Base-by-base conservation (phyloP, 1,284 basidiomycete species). In the Meripilus lineatus region DNA sequence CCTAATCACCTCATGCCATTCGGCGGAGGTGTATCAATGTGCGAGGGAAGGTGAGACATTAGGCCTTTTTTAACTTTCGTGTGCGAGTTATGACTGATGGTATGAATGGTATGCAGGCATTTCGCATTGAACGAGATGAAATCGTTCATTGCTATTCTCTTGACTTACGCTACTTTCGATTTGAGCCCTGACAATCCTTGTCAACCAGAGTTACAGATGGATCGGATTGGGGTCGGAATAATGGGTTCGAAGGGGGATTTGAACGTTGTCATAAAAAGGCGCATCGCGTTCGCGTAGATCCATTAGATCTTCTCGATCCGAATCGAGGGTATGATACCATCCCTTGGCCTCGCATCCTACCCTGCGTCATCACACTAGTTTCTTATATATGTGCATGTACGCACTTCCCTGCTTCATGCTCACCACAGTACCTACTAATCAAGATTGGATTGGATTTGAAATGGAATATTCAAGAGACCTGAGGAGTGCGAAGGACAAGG, bases 1-100 rank as follows among this genome's bases (percentile, higher is more conserved):
- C 32, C 54, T 2, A 57, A 55, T 26, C 56, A 58, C 40, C 42
- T 49, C 2, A 53, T 57, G 50, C 47, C 57, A 2, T 58, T 57
- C 22, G 38, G 38, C 18, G 38, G 38, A 5, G 44, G 44, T 8
- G 44, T 45, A 7, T 44, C 43, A 6, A 26, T 39, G 43, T 45
- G 44, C 17, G 39, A 41, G 20, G 44, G 44, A n/a, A 28, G 44
- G 44, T 45, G 11, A 11, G n/a, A n/a, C n/a, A n/a, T n/a, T n/a
- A n/a, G n/a, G 42, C 23, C 43, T n/a, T 25, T 26, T 21, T 20
- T 24, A 14, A 24, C 23, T 28, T 32, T 30, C 13, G 15, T 24
- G 18, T 45, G 22, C 32, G 4, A 11, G 15, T 24, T 5, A 28
- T 15, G 38, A 24, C n/a, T 21, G 3, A 21, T 7, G 22, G 10